phyloP scores from a whole-genome alignment of 345 rosid species.

The Lagerstroemia speciosa region DNA sequence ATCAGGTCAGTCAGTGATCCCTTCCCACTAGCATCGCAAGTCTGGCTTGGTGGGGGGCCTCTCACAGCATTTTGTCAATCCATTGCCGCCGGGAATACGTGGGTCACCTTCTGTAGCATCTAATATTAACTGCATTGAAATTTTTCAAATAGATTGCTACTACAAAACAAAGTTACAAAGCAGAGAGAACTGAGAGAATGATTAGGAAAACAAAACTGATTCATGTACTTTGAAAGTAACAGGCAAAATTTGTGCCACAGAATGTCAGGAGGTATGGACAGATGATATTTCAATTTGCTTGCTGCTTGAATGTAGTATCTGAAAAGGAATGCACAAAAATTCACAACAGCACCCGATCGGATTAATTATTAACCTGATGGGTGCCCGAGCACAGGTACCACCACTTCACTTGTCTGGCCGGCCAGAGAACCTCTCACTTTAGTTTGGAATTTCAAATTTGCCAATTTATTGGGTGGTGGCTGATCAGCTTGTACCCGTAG shows the following conservation, averaged over 20 bases:
- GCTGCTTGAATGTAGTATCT: not conserved
- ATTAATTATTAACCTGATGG: not conserved
- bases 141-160: too few species aligned
- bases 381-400: not conserved
- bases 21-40: too few species aligned
- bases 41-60: too few species aligned
- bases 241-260: not conserved
- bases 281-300: not conserved
- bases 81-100: too few species aligned
- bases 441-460: conserved; percentile 15
- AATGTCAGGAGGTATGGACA: not conserved
- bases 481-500: conserved; percentile 1
- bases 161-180: too few species aligned
- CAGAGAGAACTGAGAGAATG: not conserved
- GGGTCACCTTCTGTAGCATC: too few species aligned
- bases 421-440: not conserved
- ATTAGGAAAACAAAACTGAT: not conserved
- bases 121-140: too few species aligned
- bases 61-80: too few species aligned
- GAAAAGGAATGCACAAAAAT: too few species aligned
- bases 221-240: not conserved
- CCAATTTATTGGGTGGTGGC: conserved; percentile 25
- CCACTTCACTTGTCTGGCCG: not conserved
- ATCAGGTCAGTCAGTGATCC: too few species aligned
- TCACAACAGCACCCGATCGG: not conserved